These are phyloP conservation scores for Canariomyces notabilis DNA, from an alignment of 2,329 filamentous ascomycete genomes.

Conservation along the genomic window DNA sequence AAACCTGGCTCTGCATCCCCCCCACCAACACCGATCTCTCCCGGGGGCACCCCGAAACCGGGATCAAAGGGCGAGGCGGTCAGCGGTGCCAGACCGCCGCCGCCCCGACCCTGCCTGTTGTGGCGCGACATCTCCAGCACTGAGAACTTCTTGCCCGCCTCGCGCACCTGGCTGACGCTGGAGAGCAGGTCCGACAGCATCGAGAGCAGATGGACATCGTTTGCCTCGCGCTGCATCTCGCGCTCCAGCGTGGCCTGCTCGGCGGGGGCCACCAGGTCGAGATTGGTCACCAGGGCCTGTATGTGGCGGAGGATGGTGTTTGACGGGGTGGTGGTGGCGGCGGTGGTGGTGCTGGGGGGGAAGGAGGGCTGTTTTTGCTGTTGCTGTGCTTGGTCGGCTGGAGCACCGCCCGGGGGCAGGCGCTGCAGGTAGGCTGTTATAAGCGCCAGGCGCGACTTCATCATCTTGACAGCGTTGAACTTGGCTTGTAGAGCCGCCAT, in stretches of 20 bases:
- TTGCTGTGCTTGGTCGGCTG: conserved; percentile 38
- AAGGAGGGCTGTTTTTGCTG: conserved; percentile 27
- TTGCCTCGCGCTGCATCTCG: conserved; percentile 71
- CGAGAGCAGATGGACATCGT: conserved; percentile 75
- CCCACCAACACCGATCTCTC: background rate
- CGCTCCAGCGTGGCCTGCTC: conserved; percentile 60
- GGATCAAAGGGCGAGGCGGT: background rate
- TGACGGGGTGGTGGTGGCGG: conserved; percentile 43
- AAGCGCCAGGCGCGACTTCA: conserved; percentile 70
- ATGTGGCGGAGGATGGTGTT: conserved; percentile 81
- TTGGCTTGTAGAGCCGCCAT: conserved; percentile 72
- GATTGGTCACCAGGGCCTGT: conserved; percentile 75
- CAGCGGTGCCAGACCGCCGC: conserved; percentile 19
- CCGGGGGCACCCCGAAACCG: too few species aligned
- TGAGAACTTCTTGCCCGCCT: conserved; percentile 69
- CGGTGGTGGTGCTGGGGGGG: conserved; percentile 31
- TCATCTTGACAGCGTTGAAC: conserved; percentile 88
- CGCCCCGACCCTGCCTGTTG: conserved; percentile 8
- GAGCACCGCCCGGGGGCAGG: conserved; percentile 62
- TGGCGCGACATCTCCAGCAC: conserved; percentile 44
- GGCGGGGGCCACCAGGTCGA: conserved; percentile 74
- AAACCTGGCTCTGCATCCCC: too few species aligned
- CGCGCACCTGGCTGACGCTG: conserved; percentile 64
- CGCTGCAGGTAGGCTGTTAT: conserved; percentile 71
- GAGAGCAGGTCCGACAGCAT: conserved; percentile 72